These are phyloP conservation scores for Thuidium tamariscinum DNA, from an alignment of 225 moss, liverwort and hornwort genomes.

Conservation along the genomic window DNA sequence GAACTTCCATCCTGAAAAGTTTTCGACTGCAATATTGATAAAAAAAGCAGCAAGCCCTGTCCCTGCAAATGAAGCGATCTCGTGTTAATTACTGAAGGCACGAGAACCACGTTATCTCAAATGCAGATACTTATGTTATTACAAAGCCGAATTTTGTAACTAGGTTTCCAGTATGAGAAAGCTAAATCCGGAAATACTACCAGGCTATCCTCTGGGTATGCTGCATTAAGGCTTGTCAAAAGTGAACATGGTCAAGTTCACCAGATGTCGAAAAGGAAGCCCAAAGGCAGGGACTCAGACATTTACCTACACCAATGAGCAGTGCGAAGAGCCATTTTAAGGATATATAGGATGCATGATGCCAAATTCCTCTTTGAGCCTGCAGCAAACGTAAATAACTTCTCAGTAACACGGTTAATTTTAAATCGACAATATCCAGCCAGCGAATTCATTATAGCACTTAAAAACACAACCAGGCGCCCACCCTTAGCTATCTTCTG, in stretches of 20 bases:
- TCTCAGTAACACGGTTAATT: neutral
- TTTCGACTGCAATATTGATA: conserved; percentile 97
- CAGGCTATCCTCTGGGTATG: neutral
- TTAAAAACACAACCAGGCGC: neutral
- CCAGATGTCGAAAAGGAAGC: neutral
- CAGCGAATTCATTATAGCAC: neutral
- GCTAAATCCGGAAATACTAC: neutral
- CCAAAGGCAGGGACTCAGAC: neutral
- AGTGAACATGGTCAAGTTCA: neutral
- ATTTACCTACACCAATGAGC: conserved; percentile 81
- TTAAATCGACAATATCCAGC: neutral
- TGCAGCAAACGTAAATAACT: conserved; percentile 16
- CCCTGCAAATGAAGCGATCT: conserved; percentile 38
- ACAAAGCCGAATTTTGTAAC: neutral
- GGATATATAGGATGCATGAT: conserved; percentile 73
- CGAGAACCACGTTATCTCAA: neutral
- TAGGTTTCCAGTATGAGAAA: neutral
- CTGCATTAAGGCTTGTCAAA: neutral
- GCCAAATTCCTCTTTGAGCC: conserved; percentile 88
- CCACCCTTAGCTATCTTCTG: neutral
- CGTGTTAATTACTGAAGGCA: neutral
- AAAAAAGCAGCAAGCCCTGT: conserved; percentile 99
- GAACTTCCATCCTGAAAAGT: conserved; percentile 99
- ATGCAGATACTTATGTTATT: neutral
- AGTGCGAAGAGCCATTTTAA: conserved; percentile 95